Conservation (phyloP, 106 monocot genomes). For the Dioscorea zingiberensis region DNA sequence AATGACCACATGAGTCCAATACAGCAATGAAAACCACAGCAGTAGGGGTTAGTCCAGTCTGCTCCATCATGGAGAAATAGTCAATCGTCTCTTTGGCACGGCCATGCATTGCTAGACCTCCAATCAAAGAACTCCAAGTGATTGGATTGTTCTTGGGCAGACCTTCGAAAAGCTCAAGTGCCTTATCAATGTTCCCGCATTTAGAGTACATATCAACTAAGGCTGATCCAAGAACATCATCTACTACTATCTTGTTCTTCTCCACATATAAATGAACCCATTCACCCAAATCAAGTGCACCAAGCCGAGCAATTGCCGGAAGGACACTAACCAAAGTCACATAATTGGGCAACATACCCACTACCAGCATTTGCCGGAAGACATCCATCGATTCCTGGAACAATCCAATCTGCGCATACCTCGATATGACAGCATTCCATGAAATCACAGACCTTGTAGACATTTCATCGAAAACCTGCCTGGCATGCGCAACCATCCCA, state of each 20-base stretch:
- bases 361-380: slow-evolving; percentile 26
- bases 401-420: slow-evolving; percentile 29
- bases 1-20: slow-evolving; percentile 30
- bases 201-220: slow-evolving; percentile 75
- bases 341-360: slow-evolving; percentile 27
- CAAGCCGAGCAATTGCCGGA: slow-evolving; percentile 41
- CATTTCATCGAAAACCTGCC: slow-evolving; percentile 38
- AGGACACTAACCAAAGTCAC: slow-evolving; percentile 46
- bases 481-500: slow-evolving; percentile 24
- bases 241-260: slow-evolving; percentile 31
- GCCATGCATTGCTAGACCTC: slow-evolving; percentile 57
- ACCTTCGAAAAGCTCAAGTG: slow-evolving; percentile 39
- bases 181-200: slow-evolving; percentile 49
- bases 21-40: slow-evolving; percentile 43
- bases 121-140: slow-evolving; percentile 54
- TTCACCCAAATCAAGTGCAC: slow-evolving; percentile 35
- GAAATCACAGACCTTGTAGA: slow-evolving; percentile 26
- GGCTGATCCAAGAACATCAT: slow-evolving; percentile 51
- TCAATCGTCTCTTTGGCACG: slow-evolving; percentile 38
- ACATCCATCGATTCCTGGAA: slow-evolving; percentile 39
- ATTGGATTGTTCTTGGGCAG: slow-evolving; percentile 35
- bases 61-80: slow-evolving; percentile 37
- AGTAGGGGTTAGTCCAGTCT: slow-evolving; percentile 23
- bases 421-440: slow-evolving; percentile 55
- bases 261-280: slow-evolving; percentile 31